Percentiles rank a stretch among this genome's conserved stretches.
These are phyloP conservation scores for Jacaranda copaia DNA, from an alignment of 257 asterid genomes.

Conservation along the genomic window DNA sequence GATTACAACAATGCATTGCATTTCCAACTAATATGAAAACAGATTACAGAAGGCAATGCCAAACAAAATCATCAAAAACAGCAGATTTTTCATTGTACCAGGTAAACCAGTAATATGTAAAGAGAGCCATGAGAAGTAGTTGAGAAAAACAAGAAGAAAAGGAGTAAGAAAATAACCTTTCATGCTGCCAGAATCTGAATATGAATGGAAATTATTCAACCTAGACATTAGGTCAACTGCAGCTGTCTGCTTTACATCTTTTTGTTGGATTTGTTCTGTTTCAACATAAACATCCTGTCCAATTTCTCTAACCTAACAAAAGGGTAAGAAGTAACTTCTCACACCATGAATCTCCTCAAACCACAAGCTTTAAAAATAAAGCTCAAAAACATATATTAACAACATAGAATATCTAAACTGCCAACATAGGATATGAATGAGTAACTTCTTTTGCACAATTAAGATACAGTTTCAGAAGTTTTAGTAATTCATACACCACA, in stretches of 20 bases:
- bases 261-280: slow-evolving; percentile 55
- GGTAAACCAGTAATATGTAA: too few relatives aligned
- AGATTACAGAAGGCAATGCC: slow-evolving; percentile 3
- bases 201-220: slow-evolving; percentile 75
- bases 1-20: background rate
- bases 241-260: slow-evolving; percentile 77
- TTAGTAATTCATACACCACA: background rate
- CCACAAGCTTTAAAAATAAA: background rate
- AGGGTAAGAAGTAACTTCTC: background rate
- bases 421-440: background rate
- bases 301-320: slow-evolving; percentile 78
- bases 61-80: background rate
- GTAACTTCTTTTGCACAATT: slow-evolving; percentile 1
- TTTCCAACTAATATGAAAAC: background rate
- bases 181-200: slow-evolving; percentile 75
- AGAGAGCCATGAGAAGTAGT: background rate
- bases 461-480: background rate
- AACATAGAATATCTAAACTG: slow-evolving; percentile 4
- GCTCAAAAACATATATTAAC: background rate
- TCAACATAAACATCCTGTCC: slow-evolving; percentile 57
- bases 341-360: slow-evolving; percentile 7
- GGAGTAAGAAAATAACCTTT: slow-evolving; percentile 58
- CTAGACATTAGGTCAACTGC: slow-evolving; percentile 83
- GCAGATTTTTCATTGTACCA: too few relatives aligned
- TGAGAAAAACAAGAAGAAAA: background rate